phyloP scores from a whole-genome alignment of 2,329 filamentous ascomycete species.

The Clonostachys sp. region DNA sequence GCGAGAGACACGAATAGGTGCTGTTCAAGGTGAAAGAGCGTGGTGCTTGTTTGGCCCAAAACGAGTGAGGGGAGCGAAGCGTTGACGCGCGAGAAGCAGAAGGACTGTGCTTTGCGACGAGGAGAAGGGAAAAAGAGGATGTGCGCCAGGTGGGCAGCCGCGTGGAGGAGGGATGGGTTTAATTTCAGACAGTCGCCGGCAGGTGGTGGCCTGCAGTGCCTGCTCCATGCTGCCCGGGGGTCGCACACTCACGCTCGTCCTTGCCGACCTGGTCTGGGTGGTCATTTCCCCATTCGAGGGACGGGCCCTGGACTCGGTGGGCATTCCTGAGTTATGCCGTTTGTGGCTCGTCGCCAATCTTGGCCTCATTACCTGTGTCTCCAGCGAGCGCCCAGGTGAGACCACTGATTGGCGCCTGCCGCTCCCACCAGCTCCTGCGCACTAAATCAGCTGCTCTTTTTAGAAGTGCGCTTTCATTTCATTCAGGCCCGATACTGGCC shows the following conservation, averaged over 20 bases:
- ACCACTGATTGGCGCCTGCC: too few relatives aligned
- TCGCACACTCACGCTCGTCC: too few relatives aligned
- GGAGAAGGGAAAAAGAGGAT: slow-evolving; percentile 12
- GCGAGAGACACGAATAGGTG: not conserved
- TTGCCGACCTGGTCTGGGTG: not conserved
- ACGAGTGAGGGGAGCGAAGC: not conserved
- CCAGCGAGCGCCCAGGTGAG: too few relatives aligned
- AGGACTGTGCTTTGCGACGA: not conserved
- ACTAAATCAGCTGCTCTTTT: too few relatives aligned
- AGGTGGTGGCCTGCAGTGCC: not conserved
- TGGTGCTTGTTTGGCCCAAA: not conserved
- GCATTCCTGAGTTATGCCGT: not conserved
- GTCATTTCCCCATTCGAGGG: not conserved
- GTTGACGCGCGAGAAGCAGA: not conserved
- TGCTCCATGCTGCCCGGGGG: not conserved
- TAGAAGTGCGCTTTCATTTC: too few relatives aligned
- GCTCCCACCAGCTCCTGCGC: too few relatives aligned
- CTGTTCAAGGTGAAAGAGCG: not conserved
- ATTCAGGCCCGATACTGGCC: too few relatives aligned
- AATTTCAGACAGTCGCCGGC: slow-evolving; percentile 5
- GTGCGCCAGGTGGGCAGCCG: not conserved
- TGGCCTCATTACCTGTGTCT: not conserved
- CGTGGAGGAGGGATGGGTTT: not conserved
- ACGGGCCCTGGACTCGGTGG: too few relatives aligned
- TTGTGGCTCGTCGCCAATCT: not conserved